Conservation (phyloP, 1,284 basidiomycete species). For the Boletus austroedulis region DNA sequence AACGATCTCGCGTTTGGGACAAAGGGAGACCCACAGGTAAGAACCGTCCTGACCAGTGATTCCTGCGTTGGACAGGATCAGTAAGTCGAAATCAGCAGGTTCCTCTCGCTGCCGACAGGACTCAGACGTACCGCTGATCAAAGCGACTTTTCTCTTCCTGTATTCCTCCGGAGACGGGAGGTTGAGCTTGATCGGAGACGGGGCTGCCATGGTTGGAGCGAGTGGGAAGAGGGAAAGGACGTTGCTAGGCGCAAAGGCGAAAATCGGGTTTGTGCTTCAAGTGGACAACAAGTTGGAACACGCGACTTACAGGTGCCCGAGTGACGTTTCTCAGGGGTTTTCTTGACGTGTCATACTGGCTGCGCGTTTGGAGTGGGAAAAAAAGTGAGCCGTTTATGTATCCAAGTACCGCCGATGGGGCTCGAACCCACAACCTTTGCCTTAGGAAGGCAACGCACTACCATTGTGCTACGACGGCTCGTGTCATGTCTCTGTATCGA, state of each 20-base stretch:
- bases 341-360: no score
- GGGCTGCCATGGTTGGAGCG: slow-evolving; percentile 14
- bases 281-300: no score
- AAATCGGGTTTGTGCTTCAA: no score
- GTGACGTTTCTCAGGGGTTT: no score
- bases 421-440: slow-evolving; percentile 42
- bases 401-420: slow-evolving; percentile 40
- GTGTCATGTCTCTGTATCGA: neutral
- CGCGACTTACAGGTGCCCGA: no score
- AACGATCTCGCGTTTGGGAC: neutral
- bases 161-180: slow-evolving; percentile 78
- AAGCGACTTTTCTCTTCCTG: slow-evolving; percentile 81
- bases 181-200: slow-evolving; percentile 47
- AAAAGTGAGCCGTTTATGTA: slow-evolving; percentile 25
- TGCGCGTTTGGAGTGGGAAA: neutral
- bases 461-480: slow-evolving; percentile 42
- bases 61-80: slow-evolving; percentile 46
- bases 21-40: slow-evolving; percentile 60
- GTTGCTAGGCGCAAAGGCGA: neutral
- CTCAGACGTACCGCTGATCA: slow-evolving; percentile 70
- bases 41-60: slow-evolving; percentile 93
- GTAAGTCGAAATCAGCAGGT: neutral
- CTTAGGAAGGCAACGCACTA: slow-evolving; percentile 42
- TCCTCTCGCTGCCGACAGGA: neutral
- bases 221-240: neutral